Conservation (phyloP, 805 yeast genomes). For the Starmerella floris region DNA sequence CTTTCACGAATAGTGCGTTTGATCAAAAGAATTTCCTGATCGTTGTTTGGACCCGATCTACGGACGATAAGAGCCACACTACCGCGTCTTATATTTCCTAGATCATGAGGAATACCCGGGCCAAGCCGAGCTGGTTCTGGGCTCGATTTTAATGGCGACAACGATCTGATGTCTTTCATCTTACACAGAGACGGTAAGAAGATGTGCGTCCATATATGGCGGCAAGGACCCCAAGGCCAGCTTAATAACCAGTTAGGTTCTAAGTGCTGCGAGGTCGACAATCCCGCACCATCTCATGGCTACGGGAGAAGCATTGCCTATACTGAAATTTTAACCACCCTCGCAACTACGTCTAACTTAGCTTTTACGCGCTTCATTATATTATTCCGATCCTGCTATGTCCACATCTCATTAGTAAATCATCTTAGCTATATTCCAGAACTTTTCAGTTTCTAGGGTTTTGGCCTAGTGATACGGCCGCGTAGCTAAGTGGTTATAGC, state of each 20-base stretch:
- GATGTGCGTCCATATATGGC: too few relatives aligned
- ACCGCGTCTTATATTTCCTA: background rate
- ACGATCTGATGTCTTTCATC: background rate
- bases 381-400: too few relatives aligned
- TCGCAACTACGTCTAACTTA: too few relatives aligned
- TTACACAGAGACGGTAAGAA: too few relatives aligned
- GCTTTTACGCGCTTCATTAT: too few relatives aligned
- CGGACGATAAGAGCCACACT: constrained; percentile 10
- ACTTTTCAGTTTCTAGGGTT: background rate
- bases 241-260: too few relatives aligned
- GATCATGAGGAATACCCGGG: constrained; percentile 2
- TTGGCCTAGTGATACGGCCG: constrained; percentile 7
- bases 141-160: background rate
- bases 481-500: constrained; percentile 23
- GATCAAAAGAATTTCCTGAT: constrained; percentile 28
- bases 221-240: too few relatives aligned
- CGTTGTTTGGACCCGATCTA: background rate
- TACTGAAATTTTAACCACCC: too few relatives aligned
- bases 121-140: constrained; percentile 4
- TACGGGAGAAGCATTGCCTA: too few relatives aligned
- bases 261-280: too few relatives aligned
- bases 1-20: constrained; percentile 27
- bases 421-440: background rate
- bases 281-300: too few relatives aligned
- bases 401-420: too few relatives aligned